phyloP scores from a whole-genome alignment of 2,329 filamentous ascomycete genomes.

The Mycogone perniciosa region DNA sequence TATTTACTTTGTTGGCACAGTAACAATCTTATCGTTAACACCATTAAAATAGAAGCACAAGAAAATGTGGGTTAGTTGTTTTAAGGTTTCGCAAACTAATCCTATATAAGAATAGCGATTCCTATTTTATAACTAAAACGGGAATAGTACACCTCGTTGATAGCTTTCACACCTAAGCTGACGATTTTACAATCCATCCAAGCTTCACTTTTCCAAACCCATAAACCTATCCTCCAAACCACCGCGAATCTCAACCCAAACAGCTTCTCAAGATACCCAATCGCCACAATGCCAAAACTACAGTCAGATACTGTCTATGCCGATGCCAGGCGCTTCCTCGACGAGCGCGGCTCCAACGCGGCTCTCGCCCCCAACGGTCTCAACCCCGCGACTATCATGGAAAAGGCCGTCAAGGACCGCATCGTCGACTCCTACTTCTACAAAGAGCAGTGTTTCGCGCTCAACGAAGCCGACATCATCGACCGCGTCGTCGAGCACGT shows the following conservation, averaged over 20 bases:
- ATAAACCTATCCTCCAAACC: conserved; percentile 1
- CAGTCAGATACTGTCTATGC: conserved; percentile 58
- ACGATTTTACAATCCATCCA: conserved; percentile 11
- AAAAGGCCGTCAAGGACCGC: conserved; percentile 90
- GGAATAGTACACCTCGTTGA: too few species aligned
- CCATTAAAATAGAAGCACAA: too few species aligned
- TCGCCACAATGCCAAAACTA: conserved; percentile 27
- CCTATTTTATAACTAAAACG: too few species aligned
- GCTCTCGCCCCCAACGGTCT: conserved; percentile 76
- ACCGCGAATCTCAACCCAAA: conserved; percentile 3
- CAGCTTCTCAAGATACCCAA: not conserved
- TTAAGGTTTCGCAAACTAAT: too few species aligned
- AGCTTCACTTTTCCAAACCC: conserved; percentile 13
- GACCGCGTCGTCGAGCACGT: conserved; percentile 83
- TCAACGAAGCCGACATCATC: conserved; percentile 78
- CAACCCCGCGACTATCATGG: conserved; percentile 92
- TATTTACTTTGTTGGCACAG: conserved; percentile 32
- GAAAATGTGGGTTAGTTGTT: too few species aligned
- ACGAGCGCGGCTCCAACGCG: conserved; percentile 78
- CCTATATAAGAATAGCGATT: too few species aligned
- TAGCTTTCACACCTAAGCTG: not conserved
- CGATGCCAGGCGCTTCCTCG: conserved; percentile 76
- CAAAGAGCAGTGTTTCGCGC: conserved; percentile 96
- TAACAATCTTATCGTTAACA: conserved; percentile 39
- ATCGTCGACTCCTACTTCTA: conserved; percentile 96